These are phyloP conservation scores for Blastocystis sp. DNA, from an alignment of 352 stramenopile species.

Conservation along the genomic window DNA sequence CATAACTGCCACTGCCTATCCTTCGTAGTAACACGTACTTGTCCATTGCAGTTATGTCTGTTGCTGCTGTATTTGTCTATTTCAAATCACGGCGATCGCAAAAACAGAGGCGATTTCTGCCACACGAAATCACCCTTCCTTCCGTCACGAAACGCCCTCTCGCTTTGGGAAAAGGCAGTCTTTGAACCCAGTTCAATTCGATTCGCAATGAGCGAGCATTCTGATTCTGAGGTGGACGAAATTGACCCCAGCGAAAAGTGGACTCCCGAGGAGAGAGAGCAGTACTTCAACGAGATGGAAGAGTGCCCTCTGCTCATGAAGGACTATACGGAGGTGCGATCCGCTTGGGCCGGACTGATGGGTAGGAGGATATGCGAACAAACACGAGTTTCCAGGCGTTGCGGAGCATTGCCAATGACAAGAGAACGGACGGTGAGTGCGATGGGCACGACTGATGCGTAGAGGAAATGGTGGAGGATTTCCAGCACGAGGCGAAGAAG, in stretches of 20 bases:
- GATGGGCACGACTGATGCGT: background rate
- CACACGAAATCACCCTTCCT: background rate
- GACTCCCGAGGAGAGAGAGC: constrained; percentile 30
- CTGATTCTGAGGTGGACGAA: constrained; percentile 29
- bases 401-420: constrained; percentile 7
- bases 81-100: background rate
- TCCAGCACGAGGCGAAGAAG: constrained; percentile 44
- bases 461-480: constrained; percentile 60
- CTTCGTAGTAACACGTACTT: constrained; percentile 20
- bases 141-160: background rate
- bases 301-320: constrained; percentile 23
- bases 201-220: constrained; percentile 13
- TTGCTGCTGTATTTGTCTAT: background rate
- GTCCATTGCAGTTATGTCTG: background rate
- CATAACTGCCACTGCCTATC: constrained; percentile 50
- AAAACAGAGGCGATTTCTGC: background rate
- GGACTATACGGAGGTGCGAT: background rate
- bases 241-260: constrained; percentile 55
- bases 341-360: background rate
- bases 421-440: constrained; percentile 1
- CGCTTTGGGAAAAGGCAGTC: background rate
- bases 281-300: constrained; percentile 45
- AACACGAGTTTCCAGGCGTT: constrained; percentile 50
- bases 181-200: background rate
- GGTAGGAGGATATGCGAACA: constrained; percentile 1